Base-by-base conservation (phyloP, 2,329 filamentous ascomycete genomes). In the Colletotrichum shisoi region DNA sequence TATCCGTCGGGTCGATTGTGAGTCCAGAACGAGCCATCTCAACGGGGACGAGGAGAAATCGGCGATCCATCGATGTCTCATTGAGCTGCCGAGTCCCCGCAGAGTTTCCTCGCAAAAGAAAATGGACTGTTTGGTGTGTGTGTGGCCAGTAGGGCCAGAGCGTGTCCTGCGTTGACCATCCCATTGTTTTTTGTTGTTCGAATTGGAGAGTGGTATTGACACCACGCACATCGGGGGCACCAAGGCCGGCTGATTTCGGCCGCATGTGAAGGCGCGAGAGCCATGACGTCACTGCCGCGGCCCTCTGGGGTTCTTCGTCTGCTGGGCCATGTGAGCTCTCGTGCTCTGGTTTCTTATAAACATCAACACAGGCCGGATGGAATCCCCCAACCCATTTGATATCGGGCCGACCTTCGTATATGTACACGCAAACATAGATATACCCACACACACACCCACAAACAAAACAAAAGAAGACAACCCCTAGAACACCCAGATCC, bases 81-180 rank as follows among this genome's bases (percentile, higher is more conserved):
- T 21, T 31, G 11, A 31, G 24, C 24, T 27, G 40, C 19, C 19
- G 45, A 52, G 19, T 11, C 49, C 53, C 53, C 57, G 52, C 37
- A 27, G 17, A 24, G 15, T 34, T 31, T 21, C 11, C 19, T 5
- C 42, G 27, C 56, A 48, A 57, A 19, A n/a, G 21, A 57, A 19
- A n/a, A 21, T 7, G 31, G 6, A 11, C 13, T 24, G 42, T 17
- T 24, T 46, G 6, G 8, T 17, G n/a, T 46, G 46, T 46, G 46
- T 19, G 24, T 17, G n/a, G 40, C 31, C 31, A 11, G 12, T 5
- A 49, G 53, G 17, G 61, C 12, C 64, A 64, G 42, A 67, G 61
- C 54, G 61, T 17, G 15, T 64, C 49, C 37, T 64, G 54, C 64
- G 37, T 64, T 67, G 37, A 59, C 48, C 64, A 9, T 67, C 61